Percentiles rank a stretch among this genome's conserved stretches.
phyloP scores from a whole-genome alignment of 768 basidiomycete genomes.

The Hericium rajendrae region DNA sequence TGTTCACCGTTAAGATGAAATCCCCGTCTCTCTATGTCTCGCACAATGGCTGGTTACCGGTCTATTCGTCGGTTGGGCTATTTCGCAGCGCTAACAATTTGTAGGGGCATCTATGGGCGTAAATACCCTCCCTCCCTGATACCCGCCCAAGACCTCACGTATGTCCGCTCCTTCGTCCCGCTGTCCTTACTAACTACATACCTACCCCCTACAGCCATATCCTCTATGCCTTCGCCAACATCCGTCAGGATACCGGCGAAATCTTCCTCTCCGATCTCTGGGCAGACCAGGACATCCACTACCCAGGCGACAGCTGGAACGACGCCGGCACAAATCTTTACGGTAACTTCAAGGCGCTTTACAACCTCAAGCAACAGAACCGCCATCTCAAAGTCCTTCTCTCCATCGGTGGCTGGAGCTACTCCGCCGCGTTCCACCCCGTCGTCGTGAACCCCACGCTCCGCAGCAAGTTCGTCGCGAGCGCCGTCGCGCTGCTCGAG shows the following conservation, averaged over 20 bases:
- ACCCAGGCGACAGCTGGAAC: slow-evolving; percentile 92
- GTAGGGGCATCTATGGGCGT: slow-evolving; percentile 90
- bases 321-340: slow-evolving; percentile 86
- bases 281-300: slow-evolving; percentile 97
- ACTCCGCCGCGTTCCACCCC: slow-evolving; percentile 79
- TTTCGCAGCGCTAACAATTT: neutral
- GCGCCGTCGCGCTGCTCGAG: slow-evolving; percentile 71
- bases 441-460: slow-evolving; percentile 57
- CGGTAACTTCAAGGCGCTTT: slow-evolving; percentile 91
- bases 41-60: neutral
- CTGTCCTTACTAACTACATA: slow-evolving; percentile 6
- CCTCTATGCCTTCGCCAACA: slow-evolving; percentile 88
- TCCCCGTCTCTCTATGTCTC: neutral
- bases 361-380: slow-evolving; percentile 79
- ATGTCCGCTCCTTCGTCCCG: slow-evolving; percentile 20
- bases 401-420: slow-evolving; percentile 95
- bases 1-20: too few species aligned
- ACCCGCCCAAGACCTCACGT: slow-evolving; percentile 82
- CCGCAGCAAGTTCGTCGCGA: slow-evolving; percentile 71
- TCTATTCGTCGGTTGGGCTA: neutral
- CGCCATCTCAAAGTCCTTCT: slow-evolving; percentile 74
- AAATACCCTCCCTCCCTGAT: slow-evolving; percentile 84
- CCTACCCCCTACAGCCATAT: slow-evolving; percentile 48
- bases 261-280: slow-evolving; percentile 84
- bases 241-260: slow-evolving; percentile 75